Conservation (phyloP, 78 protist species). For the Protostelium mycophagum region DNA sequence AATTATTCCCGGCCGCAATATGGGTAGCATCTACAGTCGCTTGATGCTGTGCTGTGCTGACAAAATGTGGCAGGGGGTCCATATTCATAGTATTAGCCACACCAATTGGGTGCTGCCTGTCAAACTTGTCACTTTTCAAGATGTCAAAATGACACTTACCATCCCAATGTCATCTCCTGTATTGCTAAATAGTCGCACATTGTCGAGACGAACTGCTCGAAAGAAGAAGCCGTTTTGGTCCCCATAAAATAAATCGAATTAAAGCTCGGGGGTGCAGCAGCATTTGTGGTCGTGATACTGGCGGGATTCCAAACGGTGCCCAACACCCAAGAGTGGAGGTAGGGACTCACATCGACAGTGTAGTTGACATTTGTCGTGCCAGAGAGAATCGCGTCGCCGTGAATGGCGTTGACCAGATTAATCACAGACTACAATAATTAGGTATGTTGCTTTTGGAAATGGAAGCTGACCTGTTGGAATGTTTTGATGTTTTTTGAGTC, state of each 20-base stretch:
- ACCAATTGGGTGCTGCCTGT: not conserved
- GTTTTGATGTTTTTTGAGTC: not conserved
- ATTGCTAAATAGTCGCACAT: too few relatives aligned
- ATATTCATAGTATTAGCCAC: not conserved
- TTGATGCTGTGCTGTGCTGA: not conserved
- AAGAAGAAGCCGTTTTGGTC: not conserved
- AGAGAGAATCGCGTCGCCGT: too few relatives aligned
- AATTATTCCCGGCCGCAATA: not conserved
- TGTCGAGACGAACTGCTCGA: not conserved
- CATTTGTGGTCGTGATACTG: not conserved
- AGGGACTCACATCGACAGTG: not conserved
- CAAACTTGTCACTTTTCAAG: too few relatives aligned
- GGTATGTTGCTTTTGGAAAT: too few relatives aligned
- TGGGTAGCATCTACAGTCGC: not conserved
- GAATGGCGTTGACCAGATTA: too few relatives aligned
- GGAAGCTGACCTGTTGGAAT: not conserved
- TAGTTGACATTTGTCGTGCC: not conserved
- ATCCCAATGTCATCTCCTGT: too few relatives aligned
- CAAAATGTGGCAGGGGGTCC: not conserved
- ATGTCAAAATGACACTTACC: too few relatives aligned
- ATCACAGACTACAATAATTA: too few relatives aligned
- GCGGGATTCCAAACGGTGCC: not conserved
- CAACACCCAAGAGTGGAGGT: not conserved
- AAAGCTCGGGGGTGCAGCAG: too few relatives aligned
- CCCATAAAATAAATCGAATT: too few relatives aligned